Evolutionary conservation across 2,329 filamentous ascomycete genomes (phyloP).

Genomic region (Fusarium sp.): DNA sequence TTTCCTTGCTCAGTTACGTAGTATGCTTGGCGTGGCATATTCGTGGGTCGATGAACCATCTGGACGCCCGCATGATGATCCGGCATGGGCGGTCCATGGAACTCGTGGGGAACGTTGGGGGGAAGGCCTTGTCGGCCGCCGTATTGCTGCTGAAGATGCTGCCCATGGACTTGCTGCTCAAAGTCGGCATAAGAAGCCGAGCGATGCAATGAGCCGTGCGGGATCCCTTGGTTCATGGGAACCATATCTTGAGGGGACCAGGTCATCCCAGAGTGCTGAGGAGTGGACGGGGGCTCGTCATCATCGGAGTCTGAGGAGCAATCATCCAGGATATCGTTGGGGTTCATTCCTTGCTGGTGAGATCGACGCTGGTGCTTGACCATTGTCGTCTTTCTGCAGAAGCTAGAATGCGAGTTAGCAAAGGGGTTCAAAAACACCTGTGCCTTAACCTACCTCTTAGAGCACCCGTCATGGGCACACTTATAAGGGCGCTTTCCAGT

Average conservation of each 20-base stretch:
- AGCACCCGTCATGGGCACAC: slow-evolving; percentile 70
- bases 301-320: slow-evolving; percentile 68
- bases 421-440: background rate
- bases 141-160: slow-evolving; percentile 56
- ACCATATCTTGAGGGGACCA: slow-evolving; percentile 63
- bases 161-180: slow-evolving; percentile 59
- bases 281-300: slow-evolving; percentile 70
- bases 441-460: slow-evolving; percentile 64
- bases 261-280: slow-evolving; percentile 63
- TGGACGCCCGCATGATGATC: slow-evolving; percentile 60
- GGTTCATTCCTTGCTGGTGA: slow-evolving; percentile 69
- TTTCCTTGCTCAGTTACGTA: slow-evolving; percentile 73
- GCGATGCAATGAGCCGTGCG: slow-evolving; percentile 59
- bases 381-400: slow-evolving; percentile 80
- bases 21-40: slow-evolving; percentile 61
- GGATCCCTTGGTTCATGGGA: slow-evolving; percentile 51
- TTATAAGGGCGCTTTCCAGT: slow-evolving; percentile 76
- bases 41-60: slow-evolving; percentile 62
- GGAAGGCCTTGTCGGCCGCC: slow-evolving; percentile 62
- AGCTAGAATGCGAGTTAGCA: slow-evolving; percentile 59
- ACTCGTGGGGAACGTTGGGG: slow-evolving; percentile 57
- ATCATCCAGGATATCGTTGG: slow-evolving; percentile 66
- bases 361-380: slow-evolving; percentile 74
- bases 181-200: slow-evolving; percentile 68
- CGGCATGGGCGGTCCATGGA: slow-evolving; percentile 56